Evolutionary conservation across 129 eudicot genomes (phyloP), one percentile per base, ranked within the genome.

Genomic region (Artemisia argyi): DNA sequence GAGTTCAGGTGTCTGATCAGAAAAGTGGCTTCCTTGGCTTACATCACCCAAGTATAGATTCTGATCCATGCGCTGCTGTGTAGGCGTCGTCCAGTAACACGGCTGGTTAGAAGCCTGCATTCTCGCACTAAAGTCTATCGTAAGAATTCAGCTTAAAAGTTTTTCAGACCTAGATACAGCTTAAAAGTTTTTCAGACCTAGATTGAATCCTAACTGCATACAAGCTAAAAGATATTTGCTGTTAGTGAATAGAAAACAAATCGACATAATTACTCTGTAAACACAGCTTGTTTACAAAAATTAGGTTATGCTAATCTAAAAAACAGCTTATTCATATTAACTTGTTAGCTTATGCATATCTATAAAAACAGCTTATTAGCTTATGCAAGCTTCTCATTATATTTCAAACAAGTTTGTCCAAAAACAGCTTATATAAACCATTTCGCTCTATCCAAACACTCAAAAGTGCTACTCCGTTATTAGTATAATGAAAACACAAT

Each of bases 81-180:
- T 42, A 15, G 63, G 22, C 7, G 80, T 66, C 44, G 65, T 58
- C 83, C 79, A 73, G 50, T 74, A 78, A 76, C 74, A 69, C 13
- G 82, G 71, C 67, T 30, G 82, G 12, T 70, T 62, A 70, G 85
- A 84, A 26, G 86, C 44, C 66, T 77, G 71, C 86, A 83, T 73
- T 14, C 19, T 54, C 26, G 24, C 26, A 32, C 14, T 11, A 57
- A 19, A 32, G 53, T 49, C 24, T 0, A 22, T 22, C 24, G 24
- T 24, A 0, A 20, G 71, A 64, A 18, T 35, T 42, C 16, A 63
- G 13, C 44, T 72, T 13, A 47, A 17, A 16, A 66, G n/a, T n/a
- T n/a, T n/a, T 32, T 64, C 68, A 68, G 32, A 61, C 39, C 54
- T 19, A 26, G 62, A 49, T 59, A n/a, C n/a, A n/a, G n/a, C n/a